A percentile compares a stretch with the other conserved stretches of the same genome.
These are phyloP conservation scores for Fraxinus floribunda DNA, from an alignment of 305 asterid genomes.

Conservation along the genomic window DNA sequence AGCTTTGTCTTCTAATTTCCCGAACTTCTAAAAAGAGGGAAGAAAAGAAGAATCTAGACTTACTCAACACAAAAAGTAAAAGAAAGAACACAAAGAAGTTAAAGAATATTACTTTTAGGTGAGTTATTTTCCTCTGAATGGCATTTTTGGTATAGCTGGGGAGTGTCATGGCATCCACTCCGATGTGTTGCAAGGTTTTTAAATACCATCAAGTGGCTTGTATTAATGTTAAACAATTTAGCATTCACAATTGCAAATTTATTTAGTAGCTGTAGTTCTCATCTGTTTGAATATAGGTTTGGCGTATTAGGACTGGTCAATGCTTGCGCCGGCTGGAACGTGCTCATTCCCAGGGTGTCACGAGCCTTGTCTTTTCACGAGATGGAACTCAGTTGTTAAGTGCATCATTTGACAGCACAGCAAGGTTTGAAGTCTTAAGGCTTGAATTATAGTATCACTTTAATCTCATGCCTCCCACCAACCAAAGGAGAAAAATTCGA, in stretches of 20 bases:
- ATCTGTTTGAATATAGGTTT: conserved; percentile 49
- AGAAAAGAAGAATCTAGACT: background rate
- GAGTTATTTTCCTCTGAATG: background rate
- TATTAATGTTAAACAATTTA: background rate
- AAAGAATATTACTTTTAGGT: background rate
- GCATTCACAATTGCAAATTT: background rate
- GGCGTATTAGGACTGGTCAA: conserved; percentile 98
- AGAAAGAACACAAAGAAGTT: background rate
- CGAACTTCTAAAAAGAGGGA: background rate
- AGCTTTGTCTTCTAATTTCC: conserved; percentile 1
- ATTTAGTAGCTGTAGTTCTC: background rate
- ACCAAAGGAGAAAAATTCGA: background rate
- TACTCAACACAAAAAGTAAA: background rate
- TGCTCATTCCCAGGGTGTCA: conserved; percentile 95
- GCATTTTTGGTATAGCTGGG: background rate
- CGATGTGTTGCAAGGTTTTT: background rate
- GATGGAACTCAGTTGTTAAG: conserved; percentile 92
- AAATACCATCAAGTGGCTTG: conserved; percentile 2
- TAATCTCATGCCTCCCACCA: background rate
- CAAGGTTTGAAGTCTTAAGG: conserved; percentile 52
- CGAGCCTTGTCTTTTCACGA: conserved; percentile 87
- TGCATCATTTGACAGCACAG: conserved; percentile 94
- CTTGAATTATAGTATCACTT: background rate
- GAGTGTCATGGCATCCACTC: conserved; percentile 1
- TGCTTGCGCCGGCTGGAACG: conserved; percentile 97